phyloP scores from a whole-genome alignment of 2,329 filamentous ascomycete genomes.

The Trichoderma brevicompactum region DNA sequence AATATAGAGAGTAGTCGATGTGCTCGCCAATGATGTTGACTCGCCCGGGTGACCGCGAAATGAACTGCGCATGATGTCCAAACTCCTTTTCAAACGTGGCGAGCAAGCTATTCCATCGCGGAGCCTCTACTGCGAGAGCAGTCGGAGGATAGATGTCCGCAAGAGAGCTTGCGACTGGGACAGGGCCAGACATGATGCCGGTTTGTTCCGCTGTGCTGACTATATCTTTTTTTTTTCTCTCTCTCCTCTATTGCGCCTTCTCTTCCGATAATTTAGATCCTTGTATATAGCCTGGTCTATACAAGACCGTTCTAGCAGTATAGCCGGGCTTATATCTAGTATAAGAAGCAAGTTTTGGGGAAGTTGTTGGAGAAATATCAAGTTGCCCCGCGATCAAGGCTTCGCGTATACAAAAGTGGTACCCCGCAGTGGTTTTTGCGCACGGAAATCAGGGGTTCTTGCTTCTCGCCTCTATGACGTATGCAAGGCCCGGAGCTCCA shows the following conservation, averaged over 20 bases:
- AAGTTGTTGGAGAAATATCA: not conserved
- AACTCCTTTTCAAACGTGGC: slow-evolving; percentile 72
- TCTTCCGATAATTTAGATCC: not conserved
- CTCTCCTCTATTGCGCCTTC: not conserved
- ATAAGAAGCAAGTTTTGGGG: no score
- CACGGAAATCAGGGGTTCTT: not conserved
- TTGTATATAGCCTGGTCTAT: not conserved
- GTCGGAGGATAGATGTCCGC: slow-evolving; percentile 82
- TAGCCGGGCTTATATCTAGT: no score
- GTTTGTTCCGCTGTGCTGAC: not conserved
- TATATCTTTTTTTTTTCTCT: not conserved
- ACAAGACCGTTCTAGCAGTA: not conserved
- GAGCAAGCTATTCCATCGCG: slow-evolving; percentile 77
- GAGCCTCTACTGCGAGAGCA: slow-evolving; percentile 67
- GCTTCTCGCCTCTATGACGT: not conserved
- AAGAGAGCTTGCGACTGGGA: slow-evolving; percentile 76
- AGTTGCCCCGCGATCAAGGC: slow-evolving; percentile 13
- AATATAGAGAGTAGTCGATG: slow-evolving; percentile 97
- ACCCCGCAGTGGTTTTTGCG: slow-evolving; percentile 15
- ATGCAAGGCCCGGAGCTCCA: not conserved
- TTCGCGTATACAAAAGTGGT: not conserved
- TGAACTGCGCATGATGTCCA: slow-evolving; percentile 73
- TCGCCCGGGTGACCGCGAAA: slow-evolving; percentile 87
- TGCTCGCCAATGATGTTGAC: slow-evolving; percentile 99
- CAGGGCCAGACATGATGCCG: slow-evolving; percentile 55